These are phyloP conservation scores for Ramaria sp. DNA, from an alignment of 768 basidiomycete species.

Conservation along the genomic window DNA sequence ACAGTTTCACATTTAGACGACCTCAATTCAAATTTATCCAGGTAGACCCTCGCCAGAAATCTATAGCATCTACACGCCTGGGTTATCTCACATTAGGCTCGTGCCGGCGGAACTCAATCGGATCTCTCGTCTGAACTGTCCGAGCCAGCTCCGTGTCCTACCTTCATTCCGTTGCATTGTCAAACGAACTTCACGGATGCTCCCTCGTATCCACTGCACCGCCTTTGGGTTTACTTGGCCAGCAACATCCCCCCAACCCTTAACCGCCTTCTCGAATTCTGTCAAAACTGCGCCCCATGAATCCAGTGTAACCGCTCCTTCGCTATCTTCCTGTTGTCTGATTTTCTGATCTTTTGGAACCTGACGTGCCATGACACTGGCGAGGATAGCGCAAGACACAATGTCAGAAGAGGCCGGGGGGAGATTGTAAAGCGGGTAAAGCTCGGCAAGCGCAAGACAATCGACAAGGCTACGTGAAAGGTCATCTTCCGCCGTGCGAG, in stretches of 20 bases:
- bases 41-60: too few relatives aligned
- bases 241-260: not conserved
- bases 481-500: constrained; percentile 10
- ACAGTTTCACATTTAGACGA: too few relatives aligned
- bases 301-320: not conserved
- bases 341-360: not conserved
- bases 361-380: constrained; percentile 21
- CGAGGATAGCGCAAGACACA: constrained; percentile 44
- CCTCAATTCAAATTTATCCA: too few relatives aligned
- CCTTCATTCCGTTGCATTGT: not conserved
- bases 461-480: constrained; percentile 33
- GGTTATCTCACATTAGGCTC: too few relatives aligned
- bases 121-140: not conserved
- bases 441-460: constrained; percentile 38
- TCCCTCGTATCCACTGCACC: not conserved
- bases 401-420: constrained; percentile 45
- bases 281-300: not conserved
- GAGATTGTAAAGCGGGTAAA: constrained; percentile 45
- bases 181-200: not conserved
- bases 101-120: not conserved
- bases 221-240: not conserved
- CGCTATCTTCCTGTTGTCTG: not conserved
- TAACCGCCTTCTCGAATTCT: not conserved
- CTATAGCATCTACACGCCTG: too few relatives aligned
- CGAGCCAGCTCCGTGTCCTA: not conserved